Evolutionary conservation across 768 basidiomycete species (phyloP), one percentile per base, ranked within the genome.

Genomic region (Leccinum olivaceopallidum): DNA sequence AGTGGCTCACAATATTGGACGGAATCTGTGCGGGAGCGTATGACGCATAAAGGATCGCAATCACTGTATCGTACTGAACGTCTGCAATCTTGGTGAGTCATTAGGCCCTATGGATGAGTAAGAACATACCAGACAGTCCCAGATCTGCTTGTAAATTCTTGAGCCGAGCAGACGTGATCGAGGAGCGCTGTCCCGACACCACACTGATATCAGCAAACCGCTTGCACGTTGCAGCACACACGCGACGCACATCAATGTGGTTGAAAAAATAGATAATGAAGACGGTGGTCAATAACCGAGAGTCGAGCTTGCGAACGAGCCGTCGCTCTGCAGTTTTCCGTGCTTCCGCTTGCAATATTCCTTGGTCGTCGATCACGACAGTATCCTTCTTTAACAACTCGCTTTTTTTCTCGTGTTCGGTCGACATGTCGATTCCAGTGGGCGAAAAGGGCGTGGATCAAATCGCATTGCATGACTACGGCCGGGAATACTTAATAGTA

Each of bases 261-360:
- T 88, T 88, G 83, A 87, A 82, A 60, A 88, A 79, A 63, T 74
- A 86, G 36, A 88, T 84, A 56, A 86, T 54, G 20, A 85, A 74
- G 42, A 88, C 80, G 1, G 83, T 82, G 0, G 84, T 84, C 52
- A 89, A 67, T 4, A 88, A 71, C 37, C 85, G 76, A 61, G 65
- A 70, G 63, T 88, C 87, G 52, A 89, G 76, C 61, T 81, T 84
- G 44, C 83, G 76, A 16, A 85, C 79, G 16, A 89, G 80, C 57
- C 26, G 56, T 26, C 58, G 60, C 57, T 71, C 70, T 2, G 60
- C 63, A 42, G 20, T 28, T 22, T 30, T 60, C 28, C 63, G 65
- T 34, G 39, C 32, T 56, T 65, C 63, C 7, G 22, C 26, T 6
- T 34, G 42, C 32, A 60, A 22, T 10, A 42, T 12, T 26, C 59